Conservation (phyloP, 106 monocot genomes). For the Acorus gramineus region DNA sequence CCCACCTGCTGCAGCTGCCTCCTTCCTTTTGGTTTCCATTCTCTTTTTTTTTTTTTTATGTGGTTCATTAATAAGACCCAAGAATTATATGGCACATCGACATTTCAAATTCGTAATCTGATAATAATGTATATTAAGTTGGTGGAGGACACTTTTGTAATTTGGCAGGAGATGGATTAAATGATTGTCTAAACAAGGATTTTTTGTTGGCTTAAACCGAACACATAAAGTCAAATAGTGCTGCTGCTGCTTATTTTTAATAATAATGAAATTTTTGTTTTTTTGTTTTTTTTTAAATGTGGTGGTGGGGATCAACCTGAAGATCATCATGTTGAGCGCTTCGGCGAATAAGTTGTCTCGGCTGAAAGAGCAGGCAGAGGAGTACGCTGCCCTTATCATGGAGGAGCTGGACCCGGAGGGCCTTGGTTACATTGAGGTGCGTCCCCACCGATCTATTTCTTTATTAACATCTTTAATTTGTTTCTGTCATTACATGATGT, state of each 20-base stretch:
- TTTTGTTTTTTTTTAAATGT: too few species aligned
- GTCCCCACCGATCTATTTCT: background rate
- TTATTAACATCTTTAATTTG: background rate
- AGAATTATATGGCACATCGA: background rate
- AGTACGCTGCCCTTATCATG: constrained; percentile 92
- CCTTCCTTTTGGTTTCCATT: background rate
- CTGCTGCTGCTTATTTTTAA: too few species aligned
- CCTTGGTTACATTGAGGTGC: constrained; percentile 85
- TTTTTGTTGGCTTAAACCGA: too few species aligned
- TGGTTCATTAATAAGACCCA: constrained; percentile 6
- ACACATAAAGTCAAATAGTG: too few species aligned
- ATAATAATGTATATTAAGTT: constrained; percentile 1
- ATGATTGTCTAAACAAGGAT: too few species aligned
- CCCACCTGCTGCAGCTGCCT: constrained; percentile 15
- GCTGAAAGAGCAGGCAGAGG: constrained; percentile 85
- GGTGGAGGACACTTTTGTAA: constrained; percentile 27
- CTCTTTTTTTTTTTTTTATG: background rate
- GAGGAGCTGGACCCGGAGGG: constrained; percentile 87
- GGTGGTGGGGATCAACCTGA: background rate
- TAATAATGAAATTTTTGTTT: too few species aligned
- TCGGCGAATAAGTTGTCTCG: constrained; percentile 73
- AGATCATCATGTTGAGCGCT: constrained; percentile 90
- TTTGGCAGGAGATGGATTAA: background rate
- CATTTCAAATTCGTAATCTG: too few species aligned
- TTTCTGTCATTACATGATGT: too few species aligned